phyloP scores from a whole-genome alignment of 1,139 yeast genomes.

The Barnettozyma hawaiiensis region DNA sequence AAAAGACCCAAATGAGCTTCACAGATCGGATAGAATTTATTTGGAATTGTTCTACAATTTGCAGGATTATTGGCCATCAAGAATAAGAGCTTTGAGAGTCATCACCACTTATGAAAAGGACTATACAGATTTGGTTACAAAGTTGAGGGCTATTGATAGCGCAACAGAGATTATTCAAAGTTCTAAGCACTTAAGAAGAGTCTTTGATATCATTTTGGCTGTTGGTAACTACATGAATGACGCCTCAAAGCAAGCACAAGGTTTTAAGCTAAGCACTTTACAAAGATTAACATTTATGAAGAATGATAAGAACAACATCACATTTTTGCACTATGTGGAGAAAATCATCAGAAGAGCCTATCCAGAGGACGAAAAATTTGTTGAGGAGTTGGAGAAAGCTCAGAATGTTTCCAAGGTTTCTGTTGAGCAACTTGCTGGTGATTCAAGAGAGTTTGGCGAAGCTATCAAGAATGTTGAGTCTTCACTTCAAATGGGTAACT shows the following conservation, averaged over 20 bases:
- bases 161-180: conserved; percentile 57
- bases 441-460: conserved; percentile 53
- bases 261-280: conserved; percentile 68
- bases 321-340: conserved; percentile 76
- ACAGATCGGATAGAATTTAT: conserved; percentile 71
- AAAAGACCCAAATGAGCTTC: conserved; percentile 68
- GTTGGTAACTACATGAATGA: conserved; percentile 87
- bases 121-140: conserved; percentile 57
- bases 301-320: conserved; percentile 71
- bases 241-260: conserved; percentile 71
- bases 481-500: conserved; percentile 68
- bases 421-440: conserved; percentile 59
- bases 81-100: conserved; percentile 64
- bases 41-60: conserved; percentile 68
- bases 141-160: conserved; percentile 56
- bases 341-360: conserved; percentile 61
- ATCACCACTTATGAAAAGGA: conserved; percentile 62
- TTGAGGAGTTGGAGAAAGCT: conserved; percentile 56
- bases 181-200: conserved; percentile 54
- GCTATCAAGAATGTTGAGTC: conserved; percentile 63
- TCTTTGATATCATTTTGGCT: conserved; percentile 71
- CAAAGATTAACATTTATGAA: conserved; percentile 73
- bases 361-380: conserved; percentile 56
- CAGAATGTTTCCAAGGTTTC: conserved; percentile 58
- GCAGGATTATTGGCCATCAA: conserved; percentile 76